Percentiles rank a stretch among this genome's conserved stretches.
These are phyloP conservation scores for Pseudonitzschia delicatissima DNA, from an alignment of 108 stramenopile species.

Conservation along the genomic window DNA sequence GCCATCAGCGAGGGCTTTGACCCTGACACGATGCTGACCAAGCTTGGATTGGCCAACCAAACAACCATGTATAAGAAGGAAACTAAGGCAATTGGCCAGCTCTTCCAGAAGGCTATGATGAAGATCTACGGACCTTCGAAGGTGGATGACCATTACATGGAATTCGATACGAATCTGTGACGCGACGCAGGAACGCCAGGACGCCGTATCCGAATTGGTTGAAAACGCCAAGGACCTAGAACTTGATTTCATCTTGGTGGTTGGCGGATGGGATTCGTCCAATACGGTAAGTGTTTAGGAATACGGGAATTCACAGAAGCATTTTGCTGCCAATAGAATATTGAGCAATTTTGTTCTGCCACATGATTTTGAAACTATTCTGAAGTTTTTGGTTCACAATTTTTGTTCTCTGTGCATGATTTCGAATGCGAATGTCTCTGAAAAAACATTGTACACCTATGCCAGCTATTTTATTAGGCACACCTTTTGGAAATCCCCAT, in stretches of 20 bases:
- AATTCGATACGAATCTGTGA: constrained; percentile 98
- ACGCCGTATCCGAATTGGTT: constrained; percentile 90
- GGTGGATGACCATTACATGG: constrained; percentile 81
- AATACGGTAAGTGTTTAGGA: too few relatives aligned
- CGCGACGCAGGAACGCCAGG: constrained; percentile 95
- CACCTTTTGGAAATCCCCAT: constrained; percentile 93
- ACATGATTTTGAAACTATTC: too few relatives aligned
- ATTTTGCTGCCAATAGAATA: too few relatives aligned
- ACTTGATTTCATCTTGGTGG: constrained; percentile 93
- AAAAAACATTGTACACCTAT: too few relatives aligned
- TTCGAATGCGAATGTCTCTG: too few relatives aligned
- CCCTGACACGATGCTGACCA: constrained; percentile 90
- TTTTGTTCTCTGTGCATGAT: too few relatives aligned
- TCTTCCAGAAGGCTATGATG: constrained; percentile 90
- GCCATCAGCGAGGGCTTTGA: constrained; percentile 92
- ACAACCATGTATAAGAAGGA: constrained; percentile 99
- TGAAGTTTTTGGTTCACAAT: too few relatives aligned
- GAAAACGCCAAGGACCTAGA: constrained; percentile 60
- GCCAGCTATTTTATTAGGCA: too few relatives aligned
- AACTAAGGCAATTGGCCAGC: constrained; percentile 91
- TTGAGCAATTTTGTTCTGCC: too few relatives aligned
- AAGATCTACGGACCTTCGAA: constrained; percentile 85
- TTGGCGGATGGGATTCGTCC: constrained; percentile 97
- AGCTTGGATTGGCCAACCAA: constrained; percentile 96
- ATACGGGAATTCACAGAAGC: too few relatives aligned